Percentiles rank a stretch among this genome's conserved stretches.
These are phyloP conservation scores for Nematocida sp. DNA, from an alignment of 371 early-diverging fungal species.

Conservation along the genomic window DNA sequence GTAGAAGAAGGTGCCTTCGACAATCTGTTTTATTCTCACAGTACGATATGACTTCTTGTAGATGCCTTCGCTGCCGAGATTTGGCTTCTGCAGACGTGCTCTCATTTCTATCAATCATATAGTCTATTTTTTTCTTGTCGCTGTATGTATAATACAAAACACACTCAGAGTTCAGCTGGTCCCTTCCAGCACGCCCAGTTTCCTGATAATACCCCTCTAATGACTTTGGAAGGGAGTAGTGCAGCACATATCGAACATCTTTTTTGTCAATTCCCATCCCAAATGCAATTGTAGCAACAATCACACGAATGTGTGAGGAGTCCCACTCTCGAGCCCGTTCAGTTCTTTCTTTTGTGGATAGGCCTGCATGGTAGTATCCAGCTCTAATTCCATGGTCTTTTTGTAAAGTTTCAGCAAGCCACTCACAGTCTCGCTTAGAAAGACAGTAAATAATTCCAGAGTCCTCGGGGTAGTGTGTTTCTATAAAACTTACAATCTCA, in stretches of 20 bases:
- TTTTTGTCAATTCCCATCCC: conserved; percentile 91
- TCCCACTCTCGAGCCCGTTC: conserved; percentile 83
- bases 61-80: conserved; percentile 73
- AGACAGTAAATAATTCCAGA: conserved; percentile 96
- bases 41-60: conserved; percentile 81
- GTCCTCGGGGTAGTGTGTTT: conserved; percentile 73
- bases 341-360: conserved; percentile 79
- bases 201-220: conserved; percentile 99
- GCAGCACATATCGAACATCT: conserved; percentile 95
- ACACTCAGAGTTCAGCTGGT: conserved; percentile 81
- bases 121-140: conserved; percentile 76
- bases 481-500: conserved; percentile 79
- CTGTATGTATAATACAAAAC: conserved; percentile 79
- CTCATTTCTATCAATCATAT: conserved; percentile 82
- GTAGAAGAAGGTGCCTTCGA: conserved; percentile 81
- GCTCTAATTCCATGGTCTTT: conserved; percentile 70
- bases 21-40: conserved; percentile 90
- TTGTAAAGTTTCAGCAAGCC: conserved; percentile 75
- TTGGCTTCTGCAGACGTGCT: conserved; percentile 75
- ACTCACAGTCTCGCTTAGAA: conserved; percentile 81
- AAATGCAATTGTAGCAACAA: conserved; percentile 96
- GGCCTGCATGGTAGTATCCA: conserved; percentile 86
- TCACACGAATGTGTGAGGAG: conserved; percentile 74
- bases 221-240: conserved; percentile 85
- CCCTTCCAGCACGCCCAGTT: conserved; percentile 95